Evolutionary conservation across 768 basidiomycete species (phyloP).

Genomic region (Russula griseocarnosa): DNA sequence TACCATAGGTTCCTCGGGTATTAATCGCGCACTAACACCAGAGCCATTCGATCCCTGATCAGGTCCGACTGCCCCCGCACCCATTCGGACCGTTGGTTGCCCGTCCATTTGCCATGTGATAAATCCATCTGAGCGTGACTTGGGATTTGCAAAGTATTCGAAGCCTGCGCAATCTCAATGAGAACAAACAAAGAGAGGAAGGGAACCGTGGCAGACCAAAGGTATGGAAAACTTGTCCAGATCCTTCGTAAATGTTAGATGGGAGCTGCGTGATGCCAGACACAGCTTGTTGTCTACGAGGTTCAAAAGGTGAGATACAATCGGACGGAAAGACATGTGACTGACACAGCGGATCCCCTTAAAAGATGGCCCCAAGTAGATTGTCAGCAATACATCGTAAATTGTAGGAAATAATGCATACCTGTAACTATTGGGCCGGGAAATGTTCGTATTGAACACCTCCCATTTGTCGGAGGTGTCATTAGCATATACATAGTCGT

Average conservation of each 20-base stretch:
- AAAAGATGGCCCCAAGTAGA: background rate
- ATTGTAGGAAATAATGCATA: conserved; percentile 23
- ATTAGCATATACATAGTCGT: conserved; percentile 42
- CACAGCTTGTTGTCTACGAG: conserved; percentile 45
- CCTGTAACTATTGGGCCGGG: conserved; percentile 38
- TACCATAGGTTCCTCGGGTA: conserved; percentile 53
- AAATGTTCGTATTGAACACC: conserved; percentile 37
- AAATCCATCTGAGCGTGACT: conserved; percentile 50
- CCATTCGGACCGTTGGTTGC: conserved; percentile 46
- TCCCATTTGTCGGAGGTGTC: conserved; percentile 36
- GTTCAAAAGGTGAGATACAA: conserved; percentile 1
- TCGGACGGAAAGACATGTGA: conserved; percentile 1
- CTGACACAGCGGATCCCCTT: conserved; percentile 50
- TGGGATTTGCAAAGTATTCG: conserved; percentile 68
- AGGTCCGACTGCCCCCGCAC: conserved; percentile 52
- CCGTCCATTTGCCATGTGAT: conserved; percentile 76
- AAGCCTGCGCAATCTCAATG: conserved; percentile 45
- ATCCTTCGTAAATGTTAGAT: conserved; percentile 54
- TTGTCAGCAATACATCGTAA: background rate
- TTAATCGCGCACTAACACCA: conserved; percentile 55
- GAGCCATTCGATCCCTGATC: conserved; percentile 41
- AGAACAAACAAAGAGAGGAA: background rate
- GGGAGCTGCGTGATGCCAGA: conserved; percentile 47
- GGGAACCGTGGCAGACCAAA: conserved; percentile 37
- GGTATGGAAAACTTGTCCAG: conserved; percentile 47